Base-by-base conservation (phyloP, 768 basidiomycete genomes). In the Omphalotus guepiniiformis region DNA sequence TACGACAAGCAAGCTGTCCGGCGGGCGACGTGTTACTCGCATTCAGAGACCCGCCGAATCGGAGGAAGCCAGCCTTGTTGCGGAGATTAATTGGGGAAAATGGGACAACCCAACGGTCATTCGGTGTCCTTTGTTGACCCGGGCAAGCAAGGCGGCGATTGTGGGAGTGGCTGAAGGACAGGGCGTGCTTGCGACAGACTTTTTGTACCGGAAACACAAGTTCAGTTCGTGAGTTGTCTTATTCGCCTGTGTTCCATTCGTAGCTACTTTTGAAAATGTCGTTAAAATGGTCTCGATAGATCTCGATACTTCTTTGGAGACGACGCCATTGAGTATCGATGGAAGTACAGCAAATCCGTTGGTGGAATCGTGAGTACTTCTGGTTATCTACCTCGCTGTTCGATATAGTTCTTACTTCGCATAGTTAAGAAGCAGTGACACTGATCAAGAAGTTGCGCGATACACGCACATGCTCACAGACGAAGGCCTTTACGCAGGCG, bases 281-380 rank as follows among this genome's bases (percentile, higher is more conserved):
- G 38, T 25, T 34, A 32, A 19, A 50, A 39, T 52, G 32, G 21
- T 30, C 39, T 23, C 44, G 12, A 15, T 50, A 78, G 77, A 30
- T 65, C 72, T 32, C 68, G 73, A 13, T 76, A 75, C 52, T 80
- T 80, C 48, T 50, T 75, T 11, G 77, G 73, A 11, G 66, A 75
- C 49, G 74, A 76, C 54, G 66, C 65, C n/a, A 41, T 64, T 19
- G 75, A 76, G 56, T 80, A 78, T 59, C 60, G 66, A 30, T 79
- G 77, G 78, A 77, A 73, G 52, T 52, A 58, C 42, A 53, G 65
- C 29, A 70, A 64, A 51, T 64, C 63, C 32, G 52, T 63, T 37
- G 74, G 74, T 29, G 69, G 64, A 38, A 56, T 70, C 46, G 76
- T 77, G 55, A 53, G 74, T 60, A 19, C 22, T 34, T 34, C 9